Base-by-base conservation (phyloP, 371 early-diverging fungal species). In the Parasitella parasitica region DNA sequence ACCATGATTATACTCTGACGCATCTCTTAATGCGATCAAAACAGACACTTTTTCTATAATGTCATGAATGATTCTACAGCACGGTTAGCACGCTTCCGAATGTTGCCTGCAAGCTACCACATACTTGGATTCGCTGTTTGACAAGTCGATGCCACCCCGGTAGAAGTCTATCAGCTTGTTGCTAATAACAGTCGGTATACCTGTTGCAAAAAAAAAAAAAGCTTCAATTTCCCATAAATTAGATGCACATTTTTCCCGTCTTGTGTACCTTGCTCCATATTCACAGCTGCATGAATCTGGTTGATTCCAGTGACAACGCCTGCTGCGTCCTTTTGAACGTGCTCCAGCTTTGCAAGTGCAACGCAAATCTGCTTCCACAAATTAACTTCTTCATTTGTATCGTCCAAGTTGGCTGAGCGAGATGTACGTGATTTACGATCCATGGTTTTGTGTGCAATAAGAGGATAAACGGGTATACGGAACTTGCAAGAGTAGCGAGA, bases 41-140 rank as follows among this genome's bases (percentile, higher is more conserved):
- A 86, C 76, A n/a, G 77, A 74, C 34, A 84, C 54, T 54, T 81
- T 81, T 51, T 85, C 86, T 22, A 84, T 76, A 36, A 83, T 78
- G 64, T 83, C 83, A 39, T 74, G 74, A 27, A 85, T 84, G 16
- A 73, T 80, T 43, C 85, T 85, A 57, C 7, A 49, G 1, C 2
- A 53, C 15, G 13, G 12, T 15, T 34, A 9, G 11, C 15, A 15
- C 4, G 22, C 6, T 41, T 46, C n/a, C n/a, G n/a, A n/a, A n/a
- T n/a, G n/a, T n/a, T n/a, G n/a, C n/a, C n/a, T n/a, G n/a, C n/a
- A n/a, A n/a, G n/a, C n/a, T n/a, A n/a, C n/a, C n/a, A n/a, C 48
- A 64, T 75, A 81, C 81, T 70, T 76, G 54, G 70, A 59, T 64
- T 81, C 81, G 43, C 34, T 70, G 12, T 61, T 54, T n/a, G 81